Conservation (phyloP, 306 rosid genomes). For the Pyrus bretschneideri region DNA sequence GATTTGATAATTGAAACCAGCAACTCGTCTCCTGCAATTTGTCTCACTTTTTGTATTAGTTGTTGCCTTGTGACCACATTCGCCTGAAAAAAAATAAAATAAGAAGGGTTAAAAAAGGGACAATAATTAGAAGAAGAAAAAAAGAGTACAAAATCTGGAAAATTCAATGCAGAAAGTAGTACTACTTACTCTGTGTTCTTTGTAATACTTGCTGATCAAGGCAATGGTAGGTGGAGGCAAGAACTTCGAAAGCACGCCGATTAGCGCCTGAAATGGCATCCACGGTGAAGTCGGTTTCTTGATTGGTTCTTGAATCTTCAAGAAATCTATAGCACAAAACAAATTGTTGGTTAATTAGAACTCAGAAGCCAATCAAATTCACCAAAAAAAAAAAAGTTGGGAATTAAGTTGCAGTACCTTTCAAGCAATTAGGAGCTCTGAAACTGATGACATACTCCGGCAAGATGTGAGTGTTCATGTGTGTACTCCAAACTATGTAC, state of each 20-base stretch:
- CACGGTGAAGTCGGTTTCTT: slow-evolving; percentile 72
- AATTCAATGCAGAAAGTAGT: not conserved
- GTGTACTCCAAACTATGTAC: slow-evolving; percentile 58
- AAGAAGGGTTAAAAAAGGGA: not conserved
- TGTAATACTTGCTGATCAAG: slow-evolving; percentile 45
- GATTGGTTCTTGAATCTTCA: slow-evolving; percentile 24
- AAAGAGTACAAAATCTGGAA: not conserved
- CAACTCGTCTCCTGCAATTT: slow-evolving; percentile 64
- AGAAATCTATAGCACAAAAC: slow-evolving; percentile 27
- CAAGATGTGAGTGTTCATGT: slow-evolving; percentile 70
- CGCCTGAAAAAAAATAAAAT: slow-evolving; percentile 35
- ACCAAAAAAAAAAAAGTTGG: not conserved
- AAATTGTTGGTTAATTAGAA: not conserved
- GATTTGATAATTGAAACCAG: slow-evolving; percentile 50
- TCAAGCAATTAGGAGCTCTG: slow-evolving; percentile 36
- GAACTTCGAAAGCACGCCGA: slow-evolving; percentile 49
- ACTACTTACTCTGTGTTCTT: slow-evolving; percentile 44
- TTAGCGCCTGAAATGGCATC: slow-evolving; percentile 64
- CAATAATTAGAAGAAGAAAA: not conserved
- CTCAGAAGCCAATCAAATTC: not conserved
- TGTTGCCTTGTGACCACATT: slow-evolving; percentile 49
- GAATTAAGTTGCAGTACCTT: slow-evolving; percentile 26
- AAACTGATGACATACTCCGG: slow-evolving; percentile 66
- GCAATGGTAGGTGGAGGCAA: slow-evolving; percentile 40
- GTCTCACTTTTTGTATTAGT: slow-evolving; percentile 50